phyloP scores from a whole-genome alignment of 352 stramenopile species.

The Phytophthora pistaciae region DNA sequence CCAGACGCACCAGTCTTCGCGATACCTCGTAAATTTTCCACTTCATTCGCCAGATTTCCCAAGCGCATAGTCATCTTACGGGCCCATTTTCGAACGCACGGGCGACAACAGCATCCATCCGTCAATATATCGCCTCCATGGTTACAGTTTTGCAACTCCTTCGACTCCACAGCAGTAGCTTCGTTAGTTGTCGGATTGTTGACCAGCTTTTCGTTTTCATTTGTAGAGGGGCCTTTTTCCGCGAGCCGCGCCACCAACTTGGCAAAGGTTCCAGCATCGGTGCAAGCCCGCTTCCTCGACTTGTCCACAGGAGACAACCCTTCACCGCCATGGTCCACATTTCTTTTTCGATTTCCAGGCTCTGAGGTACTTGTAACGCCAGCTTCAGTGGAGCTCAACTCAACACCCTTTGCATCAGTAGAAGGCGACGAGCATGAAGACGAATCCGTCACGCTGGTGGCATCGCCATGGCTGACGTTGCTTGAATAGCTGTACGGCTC shows the following conservation, averaged over 20 bases:
- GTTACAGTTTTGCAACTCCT: not conserved
- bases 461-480: not conserved
- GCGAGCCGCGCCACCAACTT: not conserved
- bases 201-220: not conserved
- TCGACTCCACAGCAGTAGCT: not conserved
- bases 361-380: not conserved
- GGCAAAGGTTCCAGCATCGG: not conserved
- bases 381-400: not conserved
- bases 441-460: not conserved
- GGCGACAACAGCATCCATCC: slow-evolving; percentile 14
- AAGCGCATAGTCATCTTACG: slow-evolving; percentile 3
- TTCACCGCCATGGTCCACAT: not conserved
- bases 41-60: not conserved
- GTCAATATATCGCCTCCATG: slow-evolving; percentile 9
- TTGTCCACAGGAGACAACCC: not conserved
- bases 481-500: not conserved
- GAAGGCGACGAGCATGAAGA: not conserved
- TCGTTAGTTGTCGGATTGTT: not conserved
- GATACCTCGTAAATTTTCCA: not conserved
- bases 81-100: slow-evolving; percentile 12
- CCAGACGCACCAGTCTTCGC: not conserved
- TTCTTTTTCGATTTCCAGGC: not conserved
- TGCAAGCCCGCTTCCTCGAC: slow-evolving; percentile 7
- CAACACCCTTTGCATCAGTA: not conserved
- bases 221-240: not conserved